Conservation (phyloP, 371 early-diverging fungal genomes). For the Apophysomyces elegans region DNA sequence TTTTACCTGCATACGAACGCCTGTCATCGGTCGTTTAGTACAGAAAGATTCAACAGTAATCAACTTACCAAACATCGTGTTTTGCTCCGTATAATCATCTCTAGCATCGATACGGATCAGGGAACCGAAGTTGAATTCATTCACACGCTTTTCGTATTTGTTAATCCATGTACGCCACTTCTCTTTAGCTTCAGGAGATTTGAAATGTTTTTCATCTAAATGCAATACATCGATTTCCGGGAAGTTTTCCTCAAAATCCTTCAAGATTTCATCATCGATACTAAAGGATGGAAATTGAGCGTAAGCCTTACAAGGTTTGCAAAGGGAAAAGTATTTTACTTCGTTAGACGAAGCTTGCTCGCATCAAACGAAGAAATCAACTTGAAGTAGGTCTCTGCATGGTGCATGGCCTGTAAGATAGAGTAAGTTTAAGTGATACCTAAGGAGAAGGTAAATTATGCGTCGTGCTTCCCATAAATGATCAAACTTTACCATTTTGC, state of each 20-base stretch:
- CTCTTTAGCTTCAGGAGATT: constrained; percentile 79
- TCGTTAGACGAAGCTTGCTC: constrained; percentile 70
- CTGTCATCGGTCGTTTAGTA: constrained; percentile 29
- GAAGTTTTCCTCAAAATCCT: constrained; percentile 74
- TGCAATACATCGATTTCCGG: constrained; percentile 69
- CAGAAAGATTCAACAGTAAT: constrained; percentile 15
- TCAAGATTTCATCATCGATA: constrained; percentile 85
- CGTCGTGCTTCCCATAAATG: background rate
- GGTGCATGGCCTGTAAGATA: constrained; percentile 73
- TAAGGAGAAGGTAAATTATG: background rate
- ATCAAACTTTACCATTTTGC: background rate
- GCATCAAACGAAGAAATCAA: constrained; percentile 72
- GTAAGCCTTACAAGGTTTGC: background rate
- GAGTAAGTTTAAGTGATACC: background rate
- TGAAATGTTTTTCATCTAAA: constrained; percentile 77
- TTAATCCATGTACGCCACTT: constrained; percentile 88
- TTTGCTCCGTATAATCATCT: constrained; percentile 82
- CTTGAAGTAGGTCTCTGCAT: constrained; percentile 91
- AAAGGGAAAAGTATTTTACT: background rate
- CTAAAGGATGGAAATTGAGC: constrained; percentile 32
- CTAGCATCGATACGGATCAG: constrained; percentile 78
- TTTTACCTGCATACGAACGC: constrained; percentile 56
- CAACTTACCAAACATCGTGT: constrained; percentile 82
- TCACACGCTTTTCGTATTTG: constrained; percentile 84
- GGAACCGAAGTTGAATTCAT: constrained; percentile 91